Evolutionary conservation across 1,284 basidiomycete species (phyloP), one percentile per base, ranked within the genome.

Genomic region (Pterulicium gracile): DNA sequence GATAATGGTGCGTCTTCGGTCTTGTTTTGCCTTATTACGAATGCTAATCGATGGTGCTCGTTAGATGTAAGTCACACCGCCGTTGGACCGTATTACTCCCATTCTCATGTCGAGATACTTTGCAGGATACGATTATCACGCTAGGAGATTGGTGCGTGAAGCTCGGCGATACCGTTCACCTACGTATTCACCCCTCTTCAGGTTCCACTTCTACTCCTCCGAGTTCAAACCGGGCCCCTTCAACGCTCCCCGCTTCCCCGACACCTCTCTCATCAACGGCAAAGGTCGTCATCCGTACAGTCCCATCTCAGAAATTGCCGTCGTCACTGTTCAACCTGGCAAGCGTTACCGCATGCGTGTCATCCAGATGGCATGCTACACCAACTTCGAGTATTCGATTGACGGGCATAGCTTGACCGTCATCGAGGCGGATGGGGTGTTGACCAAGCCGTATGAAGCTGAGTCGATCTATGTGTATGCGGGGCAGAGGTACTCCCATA

Each of bases 291-390:
- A n/a, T n/a, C n/a, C n/a, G n/a, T n/a, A n/a, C n/a, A n/a, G n/a
- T n/a, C n/a, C n/a, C n/a, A n/a, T n/a, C n/a, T n/a, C n/a, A n/a
- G 27, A 34, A 10, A 10, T 34, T 34, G 10, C 27, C 15, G 27
- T 34, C 27, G 27, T 34, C 10, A 10, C 27, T 15, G 27, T 34
- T 15, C 10, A 10, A 10, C 27, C 12, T 34, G 15, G 15, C 27
- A 34, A 34, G 27, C 44, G 44, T 18, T 45, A 61, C 49, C 59
- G 61, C 10, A 52, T 62, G 51, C 60, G 78, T n/a, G 55, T 80
- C 44, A 61, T 79, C 58, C 75, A 73, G 56, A 67, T 70, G 59
- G 58, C 66, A 0, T 62, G 61, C 48, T 56, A 61, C 45, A 53
- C 58, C 12, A 58, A 57, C 50, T 59, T 48, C 51, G 56, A 45